Conservation (phyloP, 176 grass and related monocot species). For the Avena sativa region DNA sequence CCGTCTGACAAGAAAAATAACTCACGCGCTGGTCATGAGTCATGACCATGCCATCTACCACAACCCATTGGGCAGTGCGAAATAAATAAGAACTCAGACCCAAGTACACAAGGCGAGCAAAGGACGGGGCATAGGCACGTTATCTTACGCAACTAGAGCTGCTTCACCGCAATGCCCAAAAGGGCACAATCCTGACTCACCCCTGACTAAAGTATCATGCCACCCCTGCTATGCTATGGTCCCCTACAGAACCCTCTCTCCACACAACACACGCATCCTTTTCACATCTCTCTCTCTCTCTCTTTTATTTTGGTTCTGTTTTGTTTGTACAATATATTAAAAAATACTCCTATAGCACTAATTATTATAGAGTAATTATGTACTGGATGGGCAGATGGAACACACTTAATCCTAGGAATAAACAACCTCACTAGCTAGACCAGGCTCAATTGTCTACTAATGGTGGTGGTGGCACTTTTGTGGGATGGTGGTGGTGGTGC, state of each 20-base stretch:
- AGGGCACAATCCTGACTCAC: slow-evolving; percentile 45
- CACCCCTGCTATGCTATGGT: slow-evolving; percentile 26
- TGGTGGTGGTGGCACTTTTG: slow-evolving; percentile 34
- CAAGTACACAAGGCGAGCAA: slow-evolving; percentile 13
- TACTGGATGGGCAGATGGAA: slow-evolving; percentile 37
- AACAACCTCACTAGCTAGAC: slow-evolving; percentile 23
- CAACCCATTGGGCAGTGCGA: neutral
- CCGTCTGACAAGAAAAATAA: slow-evolving; percentile 43
- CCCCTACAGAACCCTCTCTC: slow-evolving; percentile 1
- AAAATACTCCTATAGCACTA: too few relatives aligned
- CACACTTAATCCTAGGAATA: slow-evolving; percentile 49
- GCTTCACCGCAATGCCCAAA: slow-evolving; percentile 36
- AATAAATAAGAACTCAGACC: neutral
- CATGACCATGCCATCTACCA: slow-evolving; percentile 46
- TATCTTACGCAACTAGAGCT: slow-evolving; percentile 24
- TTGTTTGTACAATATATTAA: neutral
- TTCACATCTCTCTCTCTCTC: neutral
- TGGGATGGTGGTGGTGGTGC: slow-evolving; percentile 47
- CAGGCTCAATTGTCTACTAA: slow-evolving; percentile 46
- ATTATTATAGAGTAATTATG: neutral
- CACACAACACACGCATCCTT: slow-evolving; percentile 23
- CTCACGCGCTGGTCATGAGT: slow-evolving; percentile 40
- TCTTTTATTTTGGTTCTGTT: neutral
- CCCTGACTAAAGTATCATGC: slow-evolving; percentile 50
- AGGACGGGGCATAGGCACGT: neutral